Base-by-base conservation (phyloP, 2,329 filamentous ascomycete species). In the Neoascochyta sp. region DNA sequence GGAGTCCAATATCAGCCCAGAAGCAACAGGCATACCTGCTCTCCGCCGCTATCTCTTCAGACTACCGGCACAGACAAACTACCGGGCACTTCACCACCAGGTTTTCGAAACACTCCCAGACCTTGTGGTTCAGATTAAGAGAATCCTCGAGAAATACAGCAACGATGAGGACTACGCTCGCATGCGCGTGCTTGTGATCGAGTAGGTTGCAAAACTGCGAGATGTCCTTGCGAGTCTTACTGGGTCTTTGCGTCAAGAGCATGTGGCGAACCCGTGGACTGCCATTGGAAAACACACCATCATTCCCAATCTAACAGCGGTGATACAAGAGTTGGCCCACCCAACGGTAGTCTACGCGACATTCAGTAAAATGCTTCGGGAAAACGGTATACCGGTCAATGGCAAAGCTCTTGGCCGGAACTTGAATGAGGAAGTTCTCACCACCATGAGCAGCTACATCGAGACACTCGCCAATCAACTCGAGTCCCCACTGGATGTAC, bases 381-480 rank as follows among this genome's bases (percentile, higher is more conserved):
- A 39, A 18, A 41, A 39, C 11, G 39, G 41, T 3, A 44, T 45
- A 4, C 41, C 39, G 0, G 16, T 30, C 8, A 38, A 34, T 14
- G 39, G 41, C 2, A 19, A 18, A 13, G 39, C 24, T 1, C 14
- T 10, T 3, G 36, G 36, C 3, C 11, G 10, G 0, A 43, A 41
- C 11, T 11, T 47, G 9, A 47, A 47, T 17, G 5, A 29, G 0
- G 36, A 41, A 5, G 30, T 43, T 8, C 27, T 42, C 4, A 9
- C 16, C 6, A 22, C 17, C 1, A 28, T 42, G 26, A 10, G 24
- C 4, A 9, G 13, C 3, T 29, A 29, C 15, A 16, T 35, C 11
- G 10, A 38, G n/a, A 7, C 13, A 10, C 7, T 45, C 39, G 36
- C 18, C 33, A 7, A 20, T 20, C 4, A 18, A 17, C 9, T 46